Percentiles rank a stretch among this genome's conserved stretches.
These are phyloP conservation scores for Exophiala calicioides DNA, from an alignment of 2,329 filamentous ascomycete genomes.

Conservation along the genomic window DNA sequence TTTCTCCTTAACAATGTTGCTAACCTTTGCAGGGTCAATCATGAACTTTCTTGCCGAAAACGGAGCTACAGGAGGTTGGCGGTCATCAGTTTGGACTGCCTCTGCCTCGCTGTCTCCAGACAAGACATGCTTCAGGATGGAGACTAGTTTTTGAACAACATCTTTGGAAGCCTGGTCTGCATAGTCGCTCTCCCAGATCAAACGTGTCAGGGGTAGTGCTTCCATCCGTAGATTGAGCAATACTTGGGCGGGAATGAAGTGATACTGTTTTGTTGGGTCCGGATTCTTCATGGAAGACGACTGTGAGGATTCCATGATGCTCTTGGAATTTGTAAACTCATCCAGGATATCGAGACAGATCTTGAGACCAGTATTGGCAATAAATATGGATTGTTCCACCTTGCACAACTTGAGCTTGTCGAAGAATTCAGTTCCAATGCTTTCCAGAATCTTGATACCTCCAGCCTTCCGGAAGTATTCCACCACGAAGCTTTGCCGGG, in stretches of 20 bases:
- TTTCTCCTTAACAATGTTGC: slow-evolving; percentile 45
- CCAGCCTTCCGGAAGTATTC: slow-evolving; percentile 81
- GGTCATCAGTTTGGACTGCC: slow-evolving; percentile 64
- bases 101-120: slow-evolving; percentile 73
- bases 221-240: slow-evolving; percentile 81
- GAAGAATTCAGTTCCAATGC: slow-evolving; percentile 69
- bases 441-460: slow-evolving; percentile 73
- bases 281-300: slow-evolving; percentile 56
- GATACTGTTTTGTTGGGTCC: slow-evolving; percentile 60
- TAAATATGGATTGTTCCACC: slow-evolving; percentile 46
- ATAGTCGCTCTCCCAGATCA: slow-evolving; percentile 77
- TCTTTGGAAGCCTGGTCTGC: slow-evolving; percentile 77
- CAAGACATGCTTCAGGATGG: slow-evolving; percentile 77
- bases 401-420: slow-evolving; percentile 56
- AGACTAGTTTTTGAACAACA: slow-evolving; percentile 76
- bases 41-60: slow-evolving; percentile 55
- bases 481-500: slow-evolving; percentile 68
- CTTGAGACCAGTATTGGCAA: slow-evolving; percentile 66
- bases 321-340: slow-evolving; percentile 73
- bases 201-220: slow-evolving; percentile 72
- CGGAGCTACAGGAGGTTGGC: slow-evolving; percentile 51
- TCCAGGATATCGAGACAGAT: slow-evolving; percentile 69
- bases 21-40: slow-evolving; percentile 52
- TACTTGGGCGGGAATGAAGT: slow-evolving; percentile 71
- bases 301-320: slow-evolving; percentile 73